Conservation (phyloP, 768 basidiomycete genomes). For the Mycena crocata region DNA sequence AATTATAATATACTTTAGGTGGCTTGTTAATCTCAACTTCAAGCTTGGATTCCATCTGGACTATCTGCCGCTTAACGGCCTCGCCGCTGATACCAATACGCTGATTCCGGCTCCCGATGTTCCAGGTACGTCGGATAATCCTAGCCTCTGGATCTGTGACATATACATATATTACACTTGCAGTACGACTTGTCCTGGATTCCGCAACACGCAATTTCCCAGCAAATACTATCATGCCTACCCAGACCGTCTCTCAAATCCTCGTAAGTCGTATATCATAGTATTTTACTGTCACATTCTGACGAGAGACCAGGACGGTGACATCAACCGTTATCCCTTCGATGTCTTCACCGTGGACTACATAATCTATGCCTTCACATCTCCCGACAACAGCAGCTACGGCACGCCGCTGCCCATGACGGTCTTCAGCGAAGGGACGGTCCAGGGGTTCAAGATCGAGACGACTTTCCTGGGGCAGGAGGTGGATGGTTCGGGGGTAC, state of each 20-base stretch:
- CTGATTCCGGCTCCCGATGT: not conserved
- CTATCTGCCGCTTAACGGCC: not conserved
- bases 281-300: not conserved
- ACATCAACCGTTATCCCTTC: conserved; percentile 22
- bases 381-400: not conserved
- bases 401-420: conserved; percentile 8
- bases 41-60: conserved; percentile 14
- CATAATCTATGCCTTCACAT: conserved; percentile 1
- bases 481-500: conserved; percentile 9
- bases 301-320: conserved; percentile 8
- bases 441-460: conserved; percentile 11
- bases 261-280: not conserved
- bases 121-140: not conserved
- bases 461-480: not conserved
- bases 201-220: not conserved
- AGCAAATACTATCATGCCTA: not conserved
- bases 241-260: not conserved
- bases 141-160: not conserved
- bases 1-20: too few species aligned
- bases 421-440: not conserved
- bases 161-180: not conserved
- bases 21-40: too few species aligned
- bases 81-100: not conserved
- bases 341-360: conserved; percentile 14
- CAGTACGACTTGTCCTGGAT: not conserved